Conservation (phyloP, 257 asterid genomes). For the Catharanthus roseus region DNA sequence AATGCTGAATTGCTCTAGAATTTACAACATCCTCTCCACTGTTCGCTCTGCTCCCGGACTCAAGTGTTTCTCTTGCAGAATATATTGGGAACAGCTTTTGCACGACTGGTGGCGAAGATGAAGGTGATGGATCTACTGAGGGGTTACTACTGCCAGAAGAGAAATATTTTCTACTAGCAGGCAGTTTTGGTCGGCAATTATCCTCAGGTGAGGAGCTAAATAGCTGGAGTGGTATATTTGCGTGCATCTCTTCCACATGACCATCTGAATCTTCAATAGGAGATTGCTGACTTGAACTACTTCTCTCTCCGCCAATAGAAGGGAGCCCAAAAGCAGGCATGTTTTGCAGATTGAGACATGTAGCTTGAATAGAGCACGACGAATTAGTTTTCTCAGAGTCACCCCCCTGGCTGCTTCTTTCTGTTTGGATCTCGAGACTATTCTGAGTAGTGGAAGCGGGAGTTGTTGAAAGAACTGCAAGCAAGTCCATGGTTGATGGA, state of each 20-base stretch:
- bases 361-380: slow-evolving; percentile 33
- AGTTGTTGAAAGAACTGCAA: slow-evolving; percentile 58
- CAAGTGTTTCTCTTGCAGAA: slow-evolving; percentile 36
- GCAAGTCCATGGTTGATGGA: slow-evolving; percentile 69
- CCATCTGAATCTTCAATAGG: slow-evolving; percentile 50
- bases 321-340: slow-evolving; percentile 32
- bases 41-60: slow-evolving; percentile 31
- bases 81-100: slow-evolving; percentile 64
- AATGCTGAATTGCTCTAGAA: slow-evolving; percentile 28
- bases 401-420: slow-evolving; percentile 50
- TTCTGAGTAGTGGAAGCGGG: slow-evolving; percentile 30
- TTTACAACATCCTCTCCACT: slow-evolving; percentile 32
- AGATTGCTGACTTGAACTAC: slow-evolving; percentile 49
- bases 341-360: slow-evolving; percentile 32
- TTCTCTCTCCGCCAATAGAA: slow-evolving; percentile 45
- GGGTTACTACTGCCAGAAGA: slow-evolving; percentile 77
- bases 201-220: slow-evolving; percentile 64
- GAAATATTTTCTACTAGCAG: slow-evolving; percentile 41
- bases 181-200: slow-evolving; percentile 32
- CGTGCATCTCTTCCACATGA: slow-evolving; percentile 34
- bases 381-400: slow-evolving; percentile 72
- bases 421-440: slow-evolving; percentile 40
- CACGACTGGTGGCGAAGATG: slow-evolving; percentile 62
- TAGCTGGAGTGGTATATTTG: slow-evolving; percentile 48
- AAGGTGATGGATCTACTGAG: slow-evolving; percentile 54